Conservation (phyloP, 75 land plant genomes). For the Sequoia sempervirens region DNA sequence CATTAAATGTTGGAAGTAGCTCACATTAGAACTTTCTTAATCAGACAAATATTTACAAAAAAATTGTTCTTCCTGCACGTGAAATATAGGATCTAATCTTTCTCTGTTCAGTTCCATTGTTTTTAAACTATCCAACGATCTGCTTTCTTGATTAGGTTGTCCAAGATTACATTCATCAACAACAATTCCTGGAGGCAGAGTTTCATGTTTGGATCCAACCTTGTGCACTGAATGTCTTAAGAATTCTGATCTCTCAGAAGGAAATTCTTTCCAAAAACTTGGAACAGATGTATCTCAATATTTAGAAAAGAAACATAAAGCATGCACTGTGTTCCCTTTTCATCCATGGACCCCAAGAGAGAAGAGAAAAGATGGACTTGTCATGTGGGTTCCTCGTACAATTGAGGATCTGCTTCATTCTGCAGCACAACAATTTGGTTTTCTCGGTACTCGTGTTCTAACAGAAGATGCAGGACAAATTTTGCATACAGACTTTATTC, state of each 20-base stretch:
- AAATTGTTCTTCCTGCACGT: neutral
- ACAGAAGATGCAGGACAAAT: conserved; percentile 61
- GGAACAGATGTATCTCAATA: neutral
- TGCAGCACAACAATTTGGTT: conserved; percentile 26
- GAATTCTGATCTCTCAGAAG: neutral
- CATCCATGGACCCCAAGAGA: conserved; percentile 54
- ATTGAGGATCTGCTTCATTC: conserved; percentile 38
- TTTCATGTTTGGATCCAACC: neutral
- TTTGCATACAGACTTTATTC: conserved; percentile 37
- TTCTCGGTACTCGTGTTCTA: conserved; percentile 26
- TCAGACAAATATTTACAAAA: neutral
- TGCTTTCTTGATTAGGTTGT: neutral
- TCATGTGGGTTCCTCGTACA: conserved; percentile 51
- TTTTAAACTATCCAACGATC: neutral
- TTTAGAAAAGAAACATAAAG: conserved; percentile 4
- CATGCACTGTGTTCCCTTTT: conserved; percentile 60
- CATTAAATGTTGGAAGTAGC: neutral
- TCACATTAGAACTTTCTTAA: neutral
- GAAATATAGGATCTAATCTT: neutral
- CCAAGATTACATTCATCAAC: neutral
- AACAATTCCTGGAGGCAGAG: neutral
- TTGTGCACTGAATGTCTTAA: neutral
- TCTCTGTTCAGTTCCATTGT: neutral
- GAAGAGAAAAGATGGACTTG: conserved; percentile 40
- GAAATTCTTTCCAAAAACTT: neutral